Evolutionary conservation across 257 asterid species (phyloP).

Genomic region (Capsicum baccatum): DNA sequence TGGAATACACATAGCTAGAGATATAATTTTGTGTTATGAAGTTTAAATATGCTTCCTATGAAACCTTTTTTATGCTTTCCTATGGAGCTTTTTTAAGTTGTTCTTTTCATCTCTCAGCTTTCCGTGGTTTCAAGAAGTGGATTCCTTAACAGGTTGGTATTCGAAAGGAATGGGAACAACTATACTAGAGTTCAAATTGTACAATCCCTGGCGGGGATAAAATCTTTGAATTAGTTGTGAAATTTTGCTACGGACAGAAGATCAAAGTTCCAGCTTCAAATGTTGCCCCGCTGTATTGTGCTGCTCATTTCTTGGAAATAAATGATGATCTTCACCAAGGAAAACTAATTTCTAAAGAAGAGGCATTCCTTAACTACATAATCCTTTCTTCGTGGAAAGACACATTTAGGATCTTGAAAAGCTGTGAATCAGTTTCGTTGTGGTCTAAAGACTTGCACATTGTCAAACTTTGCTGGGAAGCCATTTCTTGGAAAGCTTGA

Average conservation of each 20-base stretch:
- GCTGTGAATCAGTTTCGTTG: constrained; percentile 41
- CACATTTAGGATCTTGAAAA: constrained; percentile 36
- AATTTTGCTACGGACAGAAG: constrained; percentile 44
- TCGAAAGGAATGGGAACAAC: constrained; percentile 26
- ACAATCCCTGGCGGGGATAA: constrained; percentile 40
- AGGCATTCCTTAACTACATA: constrained; percentile 37
- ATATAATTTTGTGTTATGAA: not conserved
- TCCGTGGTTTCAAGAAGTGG: constrained; percentile 46
- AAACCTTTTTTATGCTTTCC: not conserved
- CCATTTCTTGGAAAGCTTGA: constrained; percentile 41
- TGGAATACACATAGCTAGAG: not conserved
- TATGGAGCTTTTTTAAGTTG: not conserved
- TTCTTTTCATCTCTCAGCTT: constrained; percentile 33
- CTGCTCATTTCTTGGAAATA: constrained; percentile 47
- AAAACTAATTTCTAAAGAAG: constrained; percentile 38
- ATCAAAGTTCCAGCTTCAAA: constrained; percentile 38
- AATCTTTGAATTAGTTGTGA: constrained; percentile 41
- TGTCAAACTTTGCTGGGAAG: constrained; percentile 27
- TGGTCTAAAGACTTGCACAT: constrained; percentile 40
- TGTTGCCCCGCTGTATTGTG: constrained; percentile 44
- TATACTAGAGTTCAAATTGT: constrained; percentile 33
- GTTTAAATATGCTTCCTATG: not conserved
- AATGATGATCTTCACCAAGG: constrained; percentile 39
- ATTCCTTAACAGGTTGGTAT: constrained; percentile 34
- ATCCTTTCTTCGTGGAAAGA: constrained; percentile 45